A percentile compares a stretch with the other conserved stretches of the same genome.
These are phyloP conservation scores for Penicillium antarcticum DNA, from an alignment of 495 filamentous ascomycete genomes.

Conservation along the genomic window DNA sequence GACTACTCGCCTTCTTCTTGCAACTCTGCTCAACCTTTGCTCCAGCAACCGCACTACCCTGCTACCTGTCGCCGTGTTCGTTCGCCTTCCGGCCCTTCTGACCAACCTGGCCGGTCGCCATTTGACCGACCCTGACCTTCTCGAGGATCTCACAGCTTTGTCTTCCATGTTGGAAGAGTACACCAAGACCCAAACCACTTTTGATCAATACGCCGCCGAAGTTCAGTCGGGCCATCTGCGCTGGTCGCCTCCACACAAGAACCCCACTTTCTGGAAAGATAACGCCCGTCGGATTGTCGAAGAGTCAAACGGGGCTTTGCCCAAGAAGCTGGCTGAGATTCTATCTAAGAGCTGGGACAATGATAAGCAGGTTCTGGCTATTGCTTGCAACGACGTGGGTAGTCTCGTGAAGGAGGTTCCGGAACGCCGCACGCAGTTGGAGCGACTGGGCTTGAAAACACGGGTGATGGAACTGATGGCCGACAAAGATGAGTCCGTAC, in stretches of 20 bases:
- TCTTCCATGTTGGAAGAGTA: slow-evolving; percentile 85
- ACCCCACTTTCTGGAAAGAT: slow-evolving; percentile 87
- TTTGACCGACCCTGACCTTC: slow-evolving; percentile 82
- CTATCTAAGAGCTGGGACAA: slow-evolving; percentile 81
- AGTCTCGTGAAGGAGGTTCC: slow-evolving; percentile 86
- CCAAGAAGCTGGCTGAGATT: slow-evolving; percentile 83
- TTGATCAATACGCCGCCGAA: slow-evolving; percentile 92
- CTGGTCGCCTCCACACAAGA: slow-evolving; percentile 94
- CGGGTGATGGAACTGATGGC: slow-evolving; percentile 96
- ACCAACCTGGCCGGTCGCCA: slow-evolving; percentile 79
- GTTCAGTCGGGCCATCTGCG: slow-evolving; percentile 83
- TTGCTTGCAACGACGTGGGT: slow-evolving; percentile 93
- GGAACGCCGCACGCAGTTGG: slow-evolving; percentile 75
- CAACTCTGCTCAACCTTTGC: slow-evolving; percentile 84
- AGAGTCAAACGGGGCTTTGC: slow-evolving; percentile 70
- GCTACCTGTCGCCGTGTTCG: slow-evolving; percentile 76
- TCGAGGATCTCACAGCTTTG: slow-evolving; percentile 76
- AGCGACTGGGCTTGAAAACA: slow-evolving; percentile 86
- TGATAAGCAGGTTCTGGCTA: slow-evolving; percentile 93
- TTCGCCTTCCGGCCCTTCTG: slow-evolving; percentile 76
- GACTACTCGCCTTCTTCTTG: slow-evolving; percentile 86
- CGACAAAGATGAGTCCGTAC: slow-evolving; percentile 80
- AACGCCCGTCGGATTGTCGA: slow-evolving; percentile 93
- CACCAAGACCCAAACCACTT: slow-evolving; percentile 93
- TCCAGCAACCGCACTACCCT: slow-evolving; percentile 68